Evolutionary conservation across 495 filamentous ascomycete species (phyloP), one percentile per base, ranked within the genome.

Genomic region (Penicillium tannophilum): DNA sequence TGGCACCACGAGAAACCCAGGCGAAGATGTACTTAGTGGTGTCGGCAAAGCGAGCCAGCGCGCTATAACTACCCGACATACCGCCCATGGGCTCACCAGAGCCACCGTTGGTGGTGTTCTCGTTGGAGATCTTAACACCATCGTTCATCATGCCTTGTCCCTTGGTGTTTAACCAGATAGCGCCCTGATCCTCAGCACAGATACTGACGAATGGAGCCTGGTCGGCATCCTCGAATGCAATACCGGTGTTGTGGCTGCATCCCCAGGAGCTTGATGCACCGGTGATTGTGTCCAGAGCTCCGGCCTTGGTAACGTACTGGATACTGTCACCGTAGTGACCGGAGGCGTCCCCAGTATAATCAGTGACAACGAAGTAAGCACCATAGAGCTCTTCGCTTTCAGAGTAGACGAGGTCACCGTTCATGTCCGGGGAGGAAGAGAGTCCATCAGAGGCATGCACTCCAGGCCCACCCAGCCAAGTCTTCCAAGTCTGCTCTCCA

Each of bases 191-290:
- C 56, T 82, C 82, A 8, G 81, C 76, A 48, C 79, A 83, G 55
- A 84, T 75, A 62, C 78, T 79, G 36, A 79, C 79, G 55, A 77
- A 81, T 0, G 80, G 82, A 17, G 79, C 63, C 1, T 69, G 72
- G 44, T 79, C 76, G 10, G 81, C 79, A 31, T 74, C 78, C 57
- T 83, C 82, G 52, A 84, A 77, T 2, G 80, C 81, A 52, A 85
- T 85, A 42, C 82, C 82, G 1, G 82, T 84, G 63, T 85, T 85
- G 69, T 85, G 80, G 55, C 75, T 80, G 66, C 81, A 85, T n/a
- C 81, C 80, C 76, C 79, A 84, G 20, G 72, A 60, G 63, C 78
- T 80, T 8, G 74, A 70, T 5, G 81, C 79, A 4, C 76, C 79
- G 7, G 58, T 24, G 43, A 83, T 81, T 10, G 62, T 70, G 44